phyloP scores from a whole-genome alignment of 441 rosid genomes.

The Arabidopsis hybrid region DNA sequence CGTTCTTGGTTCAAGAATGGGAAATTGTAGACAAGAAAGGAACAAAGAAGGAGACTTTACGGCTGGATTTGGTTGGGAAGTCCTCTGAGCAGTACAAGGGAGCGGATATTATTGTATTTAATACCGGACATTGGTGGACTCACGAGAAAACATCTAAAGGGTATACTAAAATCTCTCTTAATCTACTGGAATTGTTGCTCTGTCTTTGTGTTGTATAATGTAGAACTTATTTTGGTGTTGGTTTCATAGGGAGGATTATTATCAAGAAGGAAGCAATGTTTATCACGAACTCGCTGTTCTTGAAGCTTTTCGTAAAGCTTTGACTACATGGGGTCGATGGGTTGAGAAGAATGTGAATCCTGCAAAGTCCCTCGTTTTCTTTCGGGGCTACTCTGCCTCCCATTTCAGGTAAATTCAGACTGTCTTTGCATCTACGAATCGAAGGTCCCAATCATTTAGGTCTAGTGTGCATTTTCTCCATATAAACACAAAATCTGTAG shows the following conservation, averaged over 20 bases:
- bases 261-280: slow-evolving; percentile 73
- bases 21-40: slow-evolving; percentile 50
- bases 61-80: slow-evolving; percentile 65
- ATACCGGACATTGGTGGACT: slow-evolving; percentile 95
- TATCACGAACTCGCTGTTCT: slow-evolving; percentile 60
- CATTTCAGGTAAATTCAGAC: slow-evolving; percentile 62
- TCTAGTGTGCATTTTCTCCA: too few relatives aligned
- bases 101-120: slow-evolving; percentile 72
- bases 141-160: slow-evolving; percentile 80
- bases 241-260: slow-evolving; percentile 60
- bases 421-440: not conserved
- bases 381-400: slow-evolving; percentile 71
- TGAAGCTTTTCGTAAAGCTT: slow-evolving; percentile 70
- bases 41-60: slow-evolving; percentile 64
- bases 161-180: slow-evolving; percentile 33
- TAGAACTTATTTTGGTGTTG: slow-evolving; percentile 15
- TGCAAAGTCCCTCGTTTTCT: slow-evolving; percentile 62
- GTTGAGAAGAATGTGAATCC: slow-evolving; percentile 68
- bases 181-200: not conserved
- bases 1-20: slow-evolving; percentile 77
- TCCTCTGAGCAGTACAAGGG: slow-evolving; percentile 60
- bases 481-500: too few relatives aligned
- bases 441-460: not conserved
- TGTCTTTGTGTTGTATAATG: slow-evolving; percentile 18
- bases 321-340: slow-evolving; percentile 84